A percentile compares a stretch with the other conserved stretches of the same genome.
Evolutionary conservation across 441 rosid species (phyloP).

Genomic region (Dalechampia spathulata): DNA sequence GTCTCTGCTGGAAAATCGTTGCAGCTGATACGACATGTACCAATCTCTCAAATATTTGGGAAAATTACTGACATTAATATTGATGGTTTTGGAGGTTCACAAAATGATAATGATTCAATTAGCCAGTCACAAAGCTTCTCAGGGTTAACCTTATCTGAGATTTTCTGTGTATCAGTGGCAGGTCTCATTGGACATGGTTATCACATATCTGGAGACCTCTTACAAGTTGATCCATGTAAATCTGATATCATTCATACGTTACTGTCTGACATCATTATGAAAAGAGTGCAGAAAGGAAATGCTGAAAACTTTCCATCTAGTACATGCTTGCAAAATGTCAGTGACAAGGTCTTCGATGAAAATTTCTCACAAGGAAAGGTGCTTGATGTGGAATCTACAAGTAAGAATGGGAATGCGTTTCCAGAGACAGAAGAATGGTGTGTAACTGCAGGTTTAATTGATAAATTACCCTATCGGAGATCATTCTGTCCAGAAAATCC

Average conservation of each 20-base stretch:
- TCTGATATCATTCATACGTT: constrained; percentile 31
- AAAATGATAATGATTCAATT: constrained; percentile 14
- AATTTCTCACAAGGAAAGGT: constrained; percentile 32
- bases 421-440: constrained; percentile 19
- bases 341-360: constrained; percentile 49
- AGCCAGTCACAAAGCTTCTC: constrained; percentile 28
- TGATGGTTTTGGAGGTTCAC: constrained; percentile 30
- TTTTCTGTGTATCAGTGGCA: constrained; percentile 66
- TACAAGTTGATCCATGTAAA: constrained; percentile 35
- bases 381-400: constrained; percentile 26
- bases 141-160: constrained; percentile 67
- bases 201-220: constrained; percentile 50
- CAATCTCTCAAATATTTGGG: constrained; percentile 30
- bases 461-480: constrained; percentile 23
- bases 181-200: constrained; percentile 75
- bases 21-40: constrained; percentile 73
- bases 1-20: constrained; percentile 95
- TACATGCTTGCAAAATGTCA: constrained; percentile 36
- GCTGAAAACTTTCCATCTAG: constrained; percentile 26
- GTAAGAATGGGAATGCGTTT: constrained; percentile 21
- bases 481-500: constrained; percentile 79
- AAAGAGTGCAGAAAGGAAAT: constrained; percentile 21
- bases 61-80: constrained; percentile 21
- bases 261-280: constrained; percentile 21
- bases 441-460: constrained; percentile 15